Conservation (phyloP, 169 alveolate genomes). For the Cystoisospora suis region DNA sequence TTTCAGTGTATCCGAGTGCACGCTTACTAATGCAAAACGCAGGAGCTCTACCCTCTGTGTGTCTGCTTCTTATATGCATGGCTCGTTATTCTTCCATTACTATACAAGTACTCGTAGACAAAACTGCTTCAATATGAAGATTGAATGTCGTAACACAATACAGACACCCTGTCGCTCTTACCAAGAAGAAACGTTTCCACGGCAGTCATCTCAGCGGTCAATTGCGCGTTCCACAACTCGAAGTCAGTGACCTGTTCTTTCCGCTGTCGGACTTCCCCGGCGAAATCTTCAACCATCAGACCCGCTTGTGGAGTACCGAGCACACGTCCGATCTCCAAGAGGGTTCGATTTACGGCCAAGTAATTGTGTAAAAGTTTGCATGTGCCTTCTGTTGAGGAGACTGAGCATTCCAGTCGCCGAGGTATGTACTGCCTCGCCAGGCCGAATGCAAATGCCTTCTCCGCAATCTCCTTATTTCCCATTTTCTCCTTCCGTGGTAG, state of each 20-base stretch:
- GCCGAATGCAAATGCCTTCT: neutral
- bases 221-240: neutral
- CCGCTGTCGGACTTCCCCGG: neutral
- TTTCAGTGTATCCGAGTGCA: no score
- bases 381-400: neutral
- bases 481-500: no score
- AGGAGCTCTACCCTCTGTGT: no score
- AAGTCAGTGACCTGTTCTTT: neutral
- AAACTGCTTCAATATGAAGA: no score
- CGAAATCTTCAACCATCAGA: neutral
- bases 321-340: neutral
- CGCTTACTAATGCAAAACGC: no score
- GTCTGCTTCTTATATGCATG: no score
- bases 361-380: neutral
- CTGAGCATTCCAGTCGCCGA: neutral
- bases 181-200: neutral
- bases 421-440: neutral
- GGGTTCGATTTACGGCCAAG: neutral
- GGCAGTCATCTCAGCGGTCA: neutral
- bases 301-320: neutral
- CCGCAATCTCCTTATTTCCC: neutral
- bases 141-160: no score
- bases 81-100: no score
- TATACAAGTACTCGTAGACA: no score
- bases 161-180: no score